These are phyloP conservation scores for Sclerospora graminicola DNA, from an alignment of 352 stramenopile species.

Conservation along the genomic window DNA sequence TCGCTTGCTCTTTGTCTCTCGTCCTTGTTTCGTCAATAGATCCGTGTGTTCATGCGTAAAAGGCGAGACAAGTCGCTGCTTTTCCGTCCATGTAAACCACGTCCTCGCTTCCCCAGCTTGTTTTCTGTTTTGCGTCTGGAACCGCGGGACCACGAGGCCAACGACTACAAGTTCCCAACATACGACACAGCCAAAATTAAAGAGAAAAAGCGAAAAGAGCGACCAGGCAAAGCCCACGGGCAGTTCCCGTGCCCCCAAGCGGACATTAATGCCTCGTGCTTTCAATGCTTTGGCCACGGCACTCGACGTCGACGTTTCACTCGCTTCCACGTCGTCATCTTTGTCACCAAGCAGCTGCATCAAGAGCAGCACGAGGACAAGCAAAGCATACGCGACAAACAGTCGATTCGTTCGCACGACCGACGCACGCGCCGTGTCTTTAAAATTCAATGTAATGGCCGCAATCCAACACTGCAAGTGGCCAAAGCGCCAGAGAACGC, in stretches of 20 bases:
- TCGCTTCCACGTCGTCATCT: slow-evolving; percentile 41
- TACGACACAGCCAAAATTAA: slow-evolving; percentile 40
- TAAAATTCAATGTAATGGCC: slow-evolving; percentile 52
- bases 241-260: no score
- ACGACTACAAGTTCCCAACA: slow-evolving; percentile 52
- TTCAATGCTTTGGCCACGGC: slow-evolving; percentile 34
- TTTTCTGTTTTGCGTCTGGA: slow-evolving; percentile 30
- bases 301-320: slow-evolving; percentile 28
- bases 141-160: slow-evolving; percentile 42
- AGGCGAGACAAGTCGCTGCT: slow-evolving; percentile 34
- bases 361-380: no score
- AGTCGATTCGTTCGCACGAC: slow-evolving; percentile 36
- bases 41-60: slow-evolving; percentile 44
- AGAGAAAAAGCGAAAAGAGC: slow-evolving; percentile 63
- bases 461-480: slow-evolving; percentile 74
- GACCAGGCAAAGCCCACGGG: no score
- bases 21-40: slow-evolving; percentile 9
- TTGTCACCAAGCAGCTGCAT: slow-evolving; percentile 64
- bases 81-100: slow-evolving; percentile 10
- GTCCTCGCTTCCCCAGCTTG: slow-evolving; percentile 7
- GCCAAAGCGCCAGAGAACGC: slow-evolving; percentile 65
- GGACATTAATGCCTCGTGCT: no score
- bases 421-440: slow-evolving; percentile 51
- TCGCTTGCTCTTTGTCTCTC: slow-evolving; percentile 4
- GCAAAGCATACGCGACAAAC: slow-evolving; percentile 40